phyloP scores from a whole-genome alignment of 2,329 filamentous ascomycete genomes.

The Ceratocystis variospora region DNA sequence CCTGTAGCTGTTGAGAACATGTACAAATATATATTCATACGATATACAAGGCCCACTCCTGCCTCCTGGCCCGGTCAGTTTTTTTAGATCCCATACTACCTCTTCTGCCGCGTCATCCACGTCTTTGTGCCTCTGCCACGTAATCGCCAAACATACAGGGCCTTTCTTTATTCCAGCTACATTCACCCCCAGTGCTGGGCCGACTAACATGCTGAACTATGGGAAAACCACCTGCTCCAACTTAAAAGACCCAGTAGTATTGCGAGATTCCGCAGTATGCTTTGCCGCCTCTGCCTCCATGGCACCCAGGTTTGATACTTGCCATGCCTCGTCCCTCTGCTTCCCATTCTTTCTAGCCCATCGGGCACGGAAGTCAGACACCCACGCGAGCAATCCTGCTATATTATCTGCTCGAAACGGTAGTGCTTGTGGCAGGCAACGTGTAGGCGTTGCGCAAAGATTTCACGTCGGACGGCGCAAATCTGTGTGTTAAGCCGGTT shows the following conservation, averaged over 20 bases:
- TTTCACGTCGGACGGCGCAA: slow-evolving; percentile 22
- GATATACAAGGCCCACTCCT: background rate
- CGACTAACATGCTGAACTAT: slow-evolving; percentile 34
- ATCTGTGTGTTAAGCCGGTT: slow-evolving; percentile 26
- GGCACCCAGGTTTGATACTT: slow-evolving; percentile 40
- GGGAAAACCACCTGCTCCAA: slow-evolving; percentile 37
- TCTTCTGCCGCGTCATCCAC: slow-evolving; percentile 6
- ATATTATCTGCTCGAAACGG: slow-evolving; percentile 32
- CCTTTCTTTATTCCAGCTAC: slow-evolving; percentile 34
- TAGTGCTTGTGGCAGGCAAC: background rate
- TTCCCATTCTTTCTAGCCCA: slow-evolving; percentile 32
- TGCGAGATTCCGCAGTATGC: background rate
- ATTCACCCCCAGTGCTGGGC: slow-evolving; percentile 33
- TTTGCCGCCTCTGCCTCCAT: slow-evolving; percentile 23
- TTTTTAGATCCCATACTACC: background rate
- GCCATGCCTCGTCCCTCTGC: slow-evolving; percentile 33
- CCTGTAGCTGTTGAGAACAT: no score
- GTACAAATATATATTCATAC: background rate
- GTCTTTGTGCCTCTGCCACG: slow-evolving; percentile 30
- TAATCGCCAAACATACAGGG: slow-evolving; percentile 31
- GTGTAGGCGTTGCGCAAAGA: background rate
- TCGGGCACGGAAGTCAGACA: slow-evolving; percentile 33
- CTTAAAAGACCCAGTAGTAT: slow-evolving; percentile 22
- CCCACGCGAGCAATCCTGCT: slow-evolving; percentile 30
- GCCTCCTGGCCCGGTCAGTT: background rate